A percentile compares a stretch with the other conserved stretches of the same genome.
Conservation (phyloP, 2,329 filamentous ascomycete species). For the Trichoderma asperellum region DNA sequence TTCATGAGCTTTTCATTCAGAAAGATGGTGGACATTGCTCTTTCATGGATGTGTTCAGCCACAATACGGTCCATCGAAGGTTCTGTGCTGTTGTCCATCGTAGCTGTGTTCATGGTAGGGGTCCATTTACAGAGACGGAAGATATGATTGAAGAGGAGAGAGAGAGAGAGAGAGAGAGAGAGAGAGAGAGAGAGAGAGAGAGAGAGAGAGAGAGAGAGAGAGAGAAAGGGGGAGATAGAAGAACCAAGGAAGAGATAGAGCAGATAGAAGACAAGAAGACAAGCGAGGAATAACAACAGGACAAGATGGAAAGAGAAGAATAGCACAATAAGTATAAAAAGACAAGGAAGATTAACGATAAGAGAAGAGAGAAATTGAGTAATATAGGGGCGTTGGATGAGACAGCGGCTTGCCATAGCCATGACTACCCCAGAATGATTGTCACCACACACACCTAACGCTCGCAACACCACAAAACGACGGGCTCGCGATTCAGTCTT, state of each 20-base stretch:
- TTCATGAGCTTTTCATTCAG: constrained; percentile 5
- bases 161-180: no score
- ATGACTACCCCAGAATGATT: neutral
- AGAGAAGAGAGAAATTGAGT: neutral
- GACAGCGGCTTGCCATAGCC: constrained; percentile 7
- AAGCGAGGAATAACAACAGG: neutral
- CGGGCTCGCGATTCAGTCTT: constrained; percentile 14
- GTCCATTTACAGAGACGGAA: neutral
- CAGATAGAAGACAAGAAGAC: neutral
- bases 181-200: no score
- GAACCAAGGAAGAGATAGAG: neutral
- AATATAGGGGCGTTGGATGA: constrained; percentile 2
- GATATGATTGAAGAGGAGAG: neutral
- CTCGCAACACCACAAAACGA: neutral
- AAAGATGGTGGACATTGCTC: constrained; percentile 4
- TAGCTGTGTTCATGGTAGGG: neutral
- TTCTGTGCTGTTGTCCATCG: neutral
- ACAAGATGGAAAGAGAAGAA: neutral
- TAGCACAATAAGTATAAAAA: no score
- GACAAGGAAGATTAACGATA: neutral
- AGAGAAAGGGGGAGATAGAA: no score
- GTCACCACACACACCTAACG: neutral
- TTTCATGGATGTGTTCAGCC: neutral
- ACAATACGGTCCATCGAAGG: neutral
- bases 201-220: no score